These are phyloP conservation scores for Chamaecrista fasciculata DNA, from an alignment of 306 rosid genomes.

Conservation along the genomic window DNA sequence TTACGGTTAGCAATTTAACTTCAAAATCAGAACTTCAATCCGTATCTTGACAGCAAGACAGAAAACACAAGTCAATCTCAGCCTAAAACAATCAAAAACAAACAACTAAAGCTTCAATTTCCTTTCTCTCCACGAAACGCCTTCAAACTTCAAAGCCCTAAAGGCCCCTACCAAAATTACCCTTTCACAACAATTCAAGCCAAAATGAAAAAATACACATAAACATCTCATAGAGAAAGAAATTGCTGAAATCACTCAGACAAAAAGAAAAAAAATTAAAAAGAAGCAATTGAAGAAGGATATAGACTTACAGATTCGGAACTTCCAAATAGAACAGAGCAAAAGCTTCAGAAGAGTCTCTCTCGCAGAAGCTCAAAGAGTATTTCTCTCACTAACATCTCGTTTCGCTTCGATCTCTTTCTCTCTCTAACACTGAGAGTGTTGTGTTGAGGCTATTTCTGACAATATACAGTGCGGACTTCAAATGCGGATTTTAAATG, in stretches of 20 bases:
- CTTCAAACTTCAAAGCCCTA: conserved; percentile 59
- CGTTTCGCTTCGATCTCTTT: neutral
- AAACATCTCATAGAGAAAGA: neutral
- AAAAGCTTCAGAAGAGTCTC: conserved; percentile 38
- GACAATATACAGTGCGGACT: conserved; percentile 53
- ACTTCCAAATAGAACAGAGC: conserved; percentile 27
- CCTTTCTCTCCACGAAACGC: neutral
- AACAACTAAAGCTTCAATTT: conserved; percentile 10
- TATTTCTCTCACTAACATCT: conserved; percentile 11
- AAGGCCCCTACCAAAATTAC: conserved; percentile 21
- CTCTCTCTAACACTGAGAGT: neutral
- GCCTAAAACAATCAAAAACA: conserved; percentile 6
- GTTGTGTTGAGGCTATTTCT: conserved; percentile 19
- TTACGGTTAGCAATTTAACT: conserved; percentile 6
- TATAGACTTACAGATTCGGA: conserved; percentile 49
- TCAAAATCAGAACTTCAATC: conserved; percentile 19
- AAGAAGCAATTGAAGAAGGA: conserved; percentile 1
- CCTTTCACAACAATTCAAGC: neutral
- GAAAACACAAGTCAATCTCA: neutral
- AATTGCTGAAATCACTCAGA: neutral
- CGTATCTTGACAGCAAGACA: conserved; percentile 21
- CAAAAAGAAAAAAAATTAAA: no score
- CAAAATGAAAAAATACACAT: conserved; percentile 4
- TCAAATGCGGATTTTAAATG: conserved; percentile 78
- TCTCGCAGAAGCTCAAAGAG: conserved; percentile 14